phyloP scores from a whole-genome alignment of 2,329 filamentous ascomycete species.

The Talaromyces sp. region DNA sequence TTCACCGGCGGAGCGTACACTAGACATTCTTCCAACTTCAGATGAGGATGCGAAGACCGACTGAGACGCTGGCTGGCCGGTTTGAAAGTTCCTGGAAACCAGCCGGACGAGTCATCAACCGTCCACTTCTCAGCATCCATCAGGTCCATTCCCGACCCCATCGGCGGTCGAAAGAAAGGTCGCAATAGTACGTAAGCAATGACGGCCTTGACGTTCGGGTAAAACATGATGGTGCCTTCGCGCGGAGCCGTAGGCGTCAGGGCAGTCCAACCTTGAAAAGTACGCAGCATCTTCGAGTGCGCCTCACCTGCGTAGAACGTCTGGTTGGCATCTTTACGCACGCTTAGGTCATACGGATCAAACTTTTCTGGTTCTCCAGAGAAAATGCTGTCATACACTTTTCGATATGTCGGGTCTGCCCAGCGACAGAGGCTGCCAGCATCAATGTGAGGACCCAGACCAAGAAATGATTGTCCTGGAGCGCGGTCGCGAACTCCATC shows the following conservation, averaged over 20 bases:
- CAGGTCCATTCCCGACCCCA: slow-evolving; percentile 22
- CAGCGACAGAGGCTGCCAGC: slow-evolving; percentile 45
- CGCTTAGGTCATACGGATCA: background rate
- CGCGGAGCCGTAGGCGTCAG: background rate
- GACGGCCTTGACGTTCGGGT: background rate
- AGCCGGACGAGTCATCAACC: slow-evolving; percentile 29
- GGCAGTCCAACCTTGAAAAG: background rate
- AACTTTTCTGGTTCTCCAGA: slow-evolving; percentile 24
- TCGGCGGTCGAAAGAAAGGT: background rate
- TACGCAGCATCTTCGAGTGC: background rate
- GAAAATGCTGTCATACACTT: slow-evolving; percentile 38
- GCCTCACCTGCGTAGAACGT: background rate
- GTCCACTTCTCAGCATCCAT: slow-evolving; percentile 41
- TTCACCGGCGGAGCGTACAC: slow-evolving; percentile 38
- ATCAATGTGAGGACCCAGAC: slow-evolving; percentile 46
- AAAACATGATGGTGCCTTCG: background rate
- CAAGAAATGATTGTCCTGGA: slow-evolving; percentile 34
- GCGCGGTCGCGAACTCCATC: background rate
- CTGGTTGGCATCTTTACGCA: background rate
- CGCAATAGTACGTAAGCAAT: background rate
- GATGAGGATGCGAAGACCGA: slow-evolving; percentile 38
- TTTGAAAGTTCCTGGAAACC: slow-evolving; percentile 41
- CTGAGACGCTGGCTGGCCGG: slow-evolving; percentile 34
- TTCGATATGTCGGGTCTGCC: slow-evolving; percentile 40
- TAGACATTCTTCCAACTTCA: slow-evolving; percentile 38